Evolutionary conservation across 805 yeast genomes (phyloP).

Genomic region (Candida nanaspora): DNA sequence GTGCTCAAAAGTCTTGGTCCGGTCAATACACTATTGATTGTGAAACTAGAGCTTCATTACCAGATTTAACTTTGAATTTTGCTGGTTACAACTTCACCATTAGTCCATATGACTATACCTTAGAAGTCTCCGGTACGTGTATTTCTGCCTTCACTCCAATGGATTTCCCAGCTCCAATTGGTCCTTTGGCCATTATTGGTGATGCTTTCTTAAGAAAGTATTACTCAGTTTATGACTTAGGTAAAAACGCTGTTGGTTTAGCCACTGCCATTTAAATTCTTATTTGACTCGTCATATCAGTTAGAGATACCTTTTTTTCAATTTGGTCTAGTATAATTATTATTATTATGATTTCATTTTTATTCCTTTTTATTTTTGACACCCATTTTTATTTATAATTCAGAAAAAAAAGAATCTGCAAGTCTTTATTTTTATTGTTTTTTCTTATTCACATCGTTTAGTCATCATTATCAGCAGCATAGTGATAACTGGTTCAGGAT

Average conservation of each 20-base stretch:
- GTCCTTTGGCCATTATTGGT: constrained; percentile 93
- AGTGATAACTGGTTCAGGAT: not conserved
- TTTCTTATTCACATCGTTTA: too few species aligned
- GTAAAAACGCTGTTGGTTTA: constrained; percentile 88
- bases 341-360: not conserved
- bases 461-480: too few species aligned
- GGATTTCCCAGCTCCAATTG: constrained; percentile 97
- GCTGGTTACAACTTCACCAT: constrained; percentile 89
- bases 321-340: not conserved
- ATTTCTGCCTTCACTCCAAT: constrained; percentile 93
- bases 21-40: constrained; percentile 96
- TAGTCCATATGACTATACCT: constrained; percentile 82
- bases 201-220: constrained; percentile 95
- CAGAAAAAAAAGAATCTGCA: too few species aligned
- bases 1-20: constrained; percentile 95
- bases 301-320: not conserved
- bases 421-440: too few species aligned
- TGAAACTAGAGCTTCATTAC: constrained; percentile 73
- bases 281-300: too few species aligned
- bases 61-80: constrained; percentile 87
- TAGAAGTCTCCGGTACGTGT: constrained; percentile 93
- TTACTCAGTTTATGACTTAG: constrained; percentile 90
- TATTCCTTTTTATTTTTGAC: too few species aligned
- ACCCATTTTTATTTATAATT: not conserved
- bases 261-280: constrained; percentile 58